These are phyloP conservation scores for Tylopilus rubrobrunneus DNA, from an alignment of 768 basidiomycete species.

Conservation along the genomic window DNA sequence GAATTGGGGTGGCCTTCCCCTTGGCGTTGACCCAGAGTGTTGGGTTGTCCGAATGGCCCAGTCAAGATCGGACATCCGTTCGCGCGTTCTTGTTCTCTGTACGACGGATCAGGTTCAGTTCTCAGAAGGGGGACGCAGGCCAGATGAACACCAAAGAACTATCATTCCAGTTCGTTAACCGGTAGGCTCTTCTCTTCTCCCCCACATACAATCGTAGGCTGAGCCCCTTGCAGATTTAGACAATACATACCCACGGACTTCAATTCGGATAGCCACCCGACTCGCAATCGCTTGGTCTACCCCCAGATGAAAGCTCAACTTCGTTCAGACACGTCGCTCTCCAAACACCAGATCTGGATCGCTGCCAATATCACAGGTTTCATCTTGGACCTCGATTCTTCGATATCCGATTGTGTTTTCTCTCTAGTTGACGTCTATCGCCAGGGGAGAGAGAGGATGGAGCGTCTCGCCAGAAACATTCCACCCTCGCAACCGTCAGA, in stretches of 20 bases:
- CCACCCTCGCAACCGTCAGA: slow-evolving; percentile 27
- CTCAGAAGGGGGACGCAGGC: slow-evolving; percentile 75
- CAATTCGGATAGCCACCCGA: slow-evolving; percentile 59
- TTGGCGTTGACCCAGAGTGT: slow-evolving; percentile 61
- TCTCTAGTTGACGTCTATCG: slow-evolving; percentile 84
- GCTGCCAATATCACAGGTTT: slow-evolving; percentile 78
- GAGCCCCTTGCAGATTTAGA: slow-evolving; percentile 57
- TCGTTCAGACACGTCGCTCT: slow-evolving; percentile 47
- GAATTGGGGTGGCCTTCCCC: slow-evolving; percentile 90
- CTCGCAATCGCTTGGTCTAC: slow-evolving; percentile 70
- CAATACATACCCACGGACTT: slow-evolving; percentile 73
- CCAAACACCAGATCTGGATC: slow-evolving; percentile 55
- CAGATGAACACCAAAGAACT: slow-evolving; percentile 67
- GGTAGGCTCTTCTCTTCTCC: slow-evolving; percentile 40
- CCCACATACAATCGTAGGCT: neutral
- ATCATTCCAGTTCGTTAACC: slow-evolving; percentile 80
- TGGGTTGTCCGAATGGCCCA: slow-evolving; percentile 40
- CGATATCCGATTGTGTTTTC: slow-evolving; percentile 73
- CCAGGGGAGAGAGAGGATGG: slow-evolving; percentile 75
- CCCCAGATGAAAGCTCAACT: slow-evolving; percentile 79
- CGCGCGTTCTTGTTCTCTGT: slow-evolving; percentile 87
- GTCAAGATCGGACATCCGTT: slow-evolving; percentile 42
- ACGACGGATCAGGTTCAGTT: slow-evolving; percentile 65
- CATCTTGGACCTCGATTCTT: slow-evolving; percentile 77
- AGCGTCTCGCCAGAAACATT: slow-evolving; percentile 53